Conservation (phyloP, 1,139 yeast species). For the Entelexis paramagnoliae region DNA sequence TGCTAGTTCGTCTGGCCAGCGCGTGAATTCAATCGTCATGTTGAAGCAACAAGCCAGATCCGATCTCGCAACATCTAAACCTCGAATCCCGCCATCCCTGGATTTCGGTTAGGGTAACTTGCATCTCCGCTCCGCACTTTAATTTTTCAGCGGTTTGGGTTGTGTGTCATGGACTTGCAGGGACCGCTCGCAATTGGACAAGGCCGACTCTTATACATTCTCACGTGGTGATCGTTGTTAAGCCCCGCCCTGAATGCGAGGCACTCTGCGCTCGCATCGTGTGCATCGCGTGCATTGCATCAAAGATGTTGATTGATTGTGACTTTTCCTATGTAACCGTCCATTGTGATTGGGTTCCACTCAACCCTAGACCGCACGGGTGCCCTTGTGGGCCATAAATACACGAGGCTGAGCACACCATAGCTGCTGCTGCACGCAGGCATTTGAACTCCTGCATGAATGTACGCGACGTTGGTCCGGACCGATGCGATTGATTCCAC, state of each 20-base stretch:
- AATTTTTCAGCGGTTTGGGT: neutral
- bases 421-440: no score
- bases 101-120: neutral
- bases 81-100: neutral
- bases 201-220: neutral
- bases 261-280: neutral
- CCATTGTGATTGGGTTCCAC: neutral
- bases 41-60: neutral
- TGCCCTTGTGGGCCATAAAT: no score
- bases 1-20: slow-evolving; percentile 14
- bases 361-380: neutral
- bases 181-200: neutral
- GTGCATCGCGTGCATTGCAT: neutral
- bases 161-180: neutral
- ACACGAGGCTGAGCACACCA: neutral
- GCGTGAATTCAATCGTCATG: slow-evolving; percentile 11
- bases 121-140: neutral
- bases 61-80: neutral
- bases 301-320: neutral
- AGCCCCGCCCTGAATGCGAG: neutral
- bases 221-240: neutral
- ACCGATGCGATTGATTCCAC: neutral
- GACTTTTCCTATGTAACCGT: neutral
- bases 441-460: no score
- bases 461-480: neutral